Base-by-base conservation (phyloP, 306 rosid species). In the Calophaca sinica region DNA sequence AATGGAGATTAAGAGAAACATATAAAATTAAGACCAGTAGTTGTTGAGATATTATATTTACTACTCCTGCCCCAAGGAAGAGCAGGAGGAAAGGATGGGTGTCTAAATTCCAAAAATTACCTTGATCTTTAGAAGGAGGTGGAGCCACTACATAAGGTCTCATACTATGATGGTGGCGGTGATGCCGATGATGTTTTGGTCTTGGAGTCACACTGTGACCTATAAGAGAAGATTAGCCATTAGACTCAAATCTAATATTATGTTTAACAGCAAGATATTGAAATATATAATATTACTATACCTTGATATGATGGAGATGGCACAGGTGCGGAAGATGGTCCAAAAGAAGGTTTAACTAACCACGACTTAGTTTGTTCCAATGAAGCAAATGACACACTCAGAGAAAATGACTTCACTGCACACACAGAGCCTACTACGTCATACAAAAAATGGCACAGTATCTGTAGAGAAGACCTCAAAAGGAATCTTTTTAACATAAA, bases 261-360 rank as follows among this genome's bases (percentile, higher is more conserved):
- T 20, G 70, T 49, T 39, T 26, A 11, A 50, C 41, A 64, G 26
- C 51, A 61, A 72, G 35, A 12, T 62, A 78, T 50, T 66, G 62
- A 51, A 62, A 60, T 55, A 36, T 15, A 35, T 48, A 31, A 62
- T 62, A 20, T 20, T 20, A 31, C 32, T 33, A 68, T 79, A 84
- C 98, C 93, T 81, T 71, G 83, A 86, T 81, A 36, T 65, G 72
- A 73, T 82, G 96, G 94, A 88, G 98, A 87, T 68, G 90, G 92
- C 65, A 32, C 55, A 1, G 83, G 81, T 62, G 96, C 82, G 80
- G 81, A 52, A 75, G 74, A 79, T 32, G 89, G 87, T 71, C 78
- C 80, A 39, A 62, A 68, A 52, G 88, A 86, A 62, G 88, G 84
- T 70, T 81, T 88, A 76, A 70, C 68, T 55, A 77, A 79, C 82